A percentile compares a stretch with the other conserved stretches of the same genome.
Conservation (phyloP, 2,329 filamentous ascomycete genomes). For the Calonectria pseudoreteaudii region DNA sequence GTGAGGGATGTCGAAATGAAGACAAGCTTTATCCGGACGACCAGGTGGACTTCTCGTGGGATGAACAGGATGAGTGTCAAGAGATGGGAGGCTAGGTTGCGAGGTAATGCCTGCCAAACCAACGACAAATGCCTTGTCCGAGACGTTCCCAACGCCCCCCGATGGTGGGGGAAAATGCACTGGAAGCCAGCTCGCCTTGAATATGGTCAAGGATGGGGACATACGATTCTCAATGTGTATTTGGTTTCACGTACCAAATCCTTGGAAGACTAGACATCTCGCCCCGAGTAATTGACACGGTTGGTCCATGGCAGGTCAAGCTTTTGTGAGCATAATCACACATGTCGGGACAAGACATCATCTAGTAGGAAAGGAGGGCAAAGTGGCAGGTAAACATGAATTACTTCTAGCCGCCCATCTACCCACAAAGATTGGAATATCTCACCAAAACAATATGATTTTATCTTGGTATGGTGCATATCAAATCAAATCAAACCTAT, state of each 20-base stretch:
- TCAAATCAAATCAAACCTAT: not conserved
- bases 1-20: not conserved
- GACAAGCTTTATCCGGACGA: not conserved
- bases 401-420: not conserved
- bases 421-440: not conserved
- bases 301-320: too few species aligned
- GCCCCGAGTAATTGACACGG: not conserved
- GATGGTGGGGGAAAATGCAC: not conserved
- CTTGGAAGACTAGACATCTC: too few species aligned
- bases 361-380: not conserved
- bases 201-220: not conserved
- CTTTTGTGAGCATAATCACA: not conserved
- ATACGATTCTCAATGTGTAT: not conserved
- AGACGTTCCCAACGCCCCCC: not conserved
- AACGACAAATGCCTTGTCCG: not conserved
- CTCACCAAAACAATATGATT: too few species aligned
- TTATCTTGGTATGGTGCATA: too few species aligned
- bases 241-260: too few species aligned
- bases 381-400: not conserved
- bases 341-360: not conserved
- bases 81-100: not conserved
- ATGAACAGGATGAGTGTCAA: not conserved
- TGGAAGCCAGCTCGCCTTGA: not conserved
- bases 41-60: not conserved
- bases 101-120: not conserved